phyloP scores from a whole-genome alignment of 768 basidiomycete genomes.

The Candolleomyces eurysporus region DNA sequence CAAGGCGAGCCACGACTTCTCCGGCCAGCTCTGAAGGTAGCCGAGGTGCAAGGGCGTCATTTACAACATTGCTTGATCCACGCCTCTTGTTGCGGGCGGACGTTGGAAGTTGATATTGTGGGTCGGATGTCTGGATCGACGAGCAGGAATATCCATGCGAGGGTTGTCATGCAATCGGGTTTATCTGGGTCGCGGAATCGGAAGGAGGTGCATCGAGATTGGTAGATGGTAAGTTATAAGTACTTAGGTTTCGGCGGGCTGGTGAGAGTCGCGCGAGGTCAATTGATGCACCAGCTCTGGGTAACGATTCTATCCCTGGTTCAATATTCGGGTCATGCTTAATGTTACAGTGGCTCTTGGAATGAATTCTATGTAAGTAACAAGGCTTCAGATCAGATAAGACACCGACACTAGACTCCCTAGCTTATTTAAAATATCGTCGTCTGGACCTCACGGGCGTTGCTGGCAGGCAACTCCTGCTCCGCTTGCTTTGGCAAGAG shows the following conservation, averaged over 20 bases:
- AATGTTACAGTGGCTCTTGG: too few relatives aligned
- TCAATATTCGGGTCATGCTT: too few relatives aligned
- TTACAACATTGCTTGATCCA: conserved; percentile 41
- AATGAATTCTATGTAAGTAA: too few relatives aligned
- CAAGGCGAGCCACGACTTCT: conserved; percentile 33
- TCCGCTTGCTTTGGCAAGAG: too few relatives aligned
- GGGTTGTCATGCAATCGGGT: conserved; percentile 40
- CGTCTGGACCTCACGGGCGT: too few relatives aligned
- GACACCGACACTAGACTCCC: too few relatives aligned
- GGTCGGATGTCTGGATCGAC: conserved; percentile 43
- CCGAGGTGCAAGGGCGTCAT: conserved; percentile 29
- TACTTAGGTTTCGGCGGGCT: conserved; percentile 32
- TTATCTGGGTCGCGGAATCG: conserved; percentile 36
- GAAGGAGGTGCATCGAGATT: conserved; percentile 41
- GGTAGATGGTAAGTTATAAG: conserved; percentile 57
- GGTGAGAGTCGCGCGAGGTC: conserved; percentile 24
- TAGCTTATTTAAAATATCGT: too few relatives aligned
- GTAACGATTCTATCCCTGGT: too few relatives aligned
- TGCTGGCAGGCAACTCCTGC: too few relatives aligned
- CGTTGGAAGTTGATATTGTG: conserved; percentile 39
- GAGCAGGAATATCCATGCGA: conserved; percentile 42
- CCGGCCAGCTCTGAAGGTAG: conserved; percentile 46
- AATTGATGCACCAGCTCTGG: too few relatives aligned
- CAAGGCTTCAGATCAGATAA: too few relatives aligned
- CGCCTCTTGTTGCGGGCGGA: conserved; percentile 49